Conservation (phyloP, 2,329 filamentous ascomycete species). For the Periglandula ipomoeae region DNA sequence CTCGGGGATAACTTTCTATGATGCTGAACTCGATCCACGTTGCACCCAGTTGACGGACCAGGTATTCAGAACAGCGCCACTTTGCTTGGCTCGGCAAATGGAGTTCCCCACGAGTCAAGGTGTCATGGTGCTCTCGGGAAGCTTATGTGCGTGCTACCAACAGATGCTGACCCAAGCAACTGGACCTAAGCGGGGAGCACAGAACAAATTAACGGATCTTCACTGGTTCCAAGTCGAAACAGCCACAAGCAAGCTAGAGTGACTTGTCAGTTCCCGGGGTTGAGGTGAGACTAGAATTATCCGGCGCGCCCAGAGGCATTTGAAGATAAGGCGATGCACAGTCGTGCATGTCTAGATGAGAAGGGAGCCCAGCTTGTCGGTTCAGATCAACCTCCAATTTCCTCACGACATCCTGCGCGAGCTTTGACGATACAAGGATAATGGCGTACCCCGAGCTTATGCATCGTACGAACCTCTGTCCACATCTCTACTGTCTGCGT, state of each 20-base stretch:
- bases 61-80: too few species aligned
- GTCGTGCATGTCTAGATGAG: too few species aligned
- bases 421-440: too few species aligned
- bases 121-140: background rate
- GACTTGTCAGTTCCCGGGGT: background rate
- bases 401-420: too few species aligned
- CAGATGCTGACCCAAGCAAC: background rate
- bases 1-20: background rate
- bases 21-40: too few species aligned
- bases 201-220: constrained; percentile 3
- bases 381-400: too few species aligned
- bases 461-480: too few species aligned
- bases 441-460: too few species aligned
- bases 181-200: background rate
- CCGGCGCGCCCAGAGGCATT: background rate
- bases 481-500: too few species aligned
- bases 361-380: too few species aligned
- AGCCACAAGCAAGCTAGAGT: background rate
- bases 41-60: too few species aligned
- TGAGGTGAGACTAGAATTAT: background rate
- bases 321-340: too few species aligned
- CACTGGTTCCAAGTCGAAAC: background rate
- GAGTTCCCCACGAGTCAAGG: background rate
- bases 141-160: background rate
- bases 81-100: background rate